Percentiles rank a stretch among this genome's conserved stretches.
These are phyloP conservation scores for Benincasa hispida DNA, from an alignment of 306 rosid genomes.

Conservation along the genomic window DNA sequence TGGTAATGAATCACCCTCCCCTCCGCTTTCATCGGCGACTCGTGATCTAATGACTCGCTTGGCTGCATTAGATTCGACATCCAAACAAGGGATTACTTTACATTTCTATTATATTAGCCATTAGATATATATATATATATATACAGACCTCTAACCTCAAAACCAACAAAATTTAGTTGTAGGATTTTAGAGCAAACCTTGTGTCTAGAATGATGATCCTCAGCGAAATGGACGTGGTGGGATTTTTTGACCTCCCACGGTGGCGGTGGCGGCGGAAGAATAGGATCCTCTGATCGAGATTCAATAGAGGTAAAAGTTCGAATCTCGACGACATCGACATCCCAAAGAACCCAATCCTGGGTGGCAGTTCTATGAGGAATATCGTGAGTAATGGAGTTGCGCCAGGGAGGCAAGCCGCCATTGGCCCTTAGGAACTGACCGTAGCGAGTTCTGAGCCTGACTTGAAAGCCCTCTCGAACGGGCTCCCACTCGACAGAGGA, in stretches of 20 bases:
- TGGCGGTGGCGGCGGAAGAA: conserved; percentile 3
- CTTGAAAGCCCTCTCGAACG: conserved; percentile 52
- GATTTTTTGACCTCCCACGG: background rate
- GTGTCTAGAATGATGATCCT: background rate
- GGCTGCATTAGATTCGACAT: conserved; percentile 6
- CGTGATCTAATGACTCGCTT: background rate
- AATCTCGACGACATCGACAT: conserved; percentile 52
- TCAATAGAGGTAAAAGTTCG: background rate
- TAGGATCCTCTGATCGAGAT: background rate
- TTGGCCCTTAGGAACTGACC: conserved; percentile 69
- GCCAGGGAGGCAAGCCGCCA: conserved; percentile 81
- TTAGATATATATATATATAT: too few relatives aligned
- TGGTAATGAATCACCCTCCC: conserved; percentile 56
- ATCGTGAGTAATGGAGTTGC: conserved; percentile 81
- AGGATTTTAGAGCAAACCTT: conserved; percentile 28
- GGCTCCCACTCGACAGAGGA: conserved; percentile 95
- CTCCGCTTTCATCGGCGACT: conserved; percentile 21
- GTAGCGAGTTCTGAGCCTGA: conserved; percentile 49
- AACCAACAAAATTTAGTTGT: background rate
- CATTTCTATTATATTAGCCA: too few relatives aligned
- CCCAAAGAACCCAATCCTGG: conserved; percentile 83
- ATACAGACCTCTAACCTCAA: background rate
- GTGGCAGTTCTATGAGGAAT: conserved; percentile 36
- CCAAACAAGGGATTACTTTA: background rate
- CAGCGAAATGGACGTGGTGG: too few relatives aligned